These are phyloP conservation scores for Tolypocladium tundrense DNA, from an alignment of 2,329 filamentous ascomycete species.

Conservation along the genomic window DNA sequence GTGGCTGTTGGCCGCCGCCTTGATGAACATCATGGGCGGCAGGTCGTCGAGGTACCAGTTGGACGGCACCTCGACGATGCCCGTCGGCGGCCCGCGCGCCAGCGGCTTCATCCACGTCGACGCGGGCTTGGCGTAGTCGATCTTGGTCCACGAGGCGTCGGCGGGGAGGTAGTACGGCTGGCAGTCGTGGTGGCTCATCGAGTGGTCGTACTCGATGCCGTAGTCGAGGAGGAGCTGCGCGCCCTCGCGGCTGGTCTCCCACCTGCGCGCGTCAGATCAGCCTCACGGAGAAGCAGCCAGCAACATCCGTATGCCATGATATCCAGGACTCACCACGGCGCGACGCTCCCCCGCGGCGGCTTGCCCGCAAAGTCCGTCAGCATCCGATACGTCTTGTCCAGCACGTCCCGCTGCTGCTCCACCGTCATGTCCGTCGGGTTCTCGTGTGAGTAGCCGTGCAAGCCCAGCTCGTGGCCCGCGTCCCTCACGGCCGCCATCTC, in stretches of 20 bases:
- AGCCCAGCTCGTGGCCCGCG: constrained; percentile 38
- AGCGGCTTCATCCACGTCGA: constrained; percentile 59
- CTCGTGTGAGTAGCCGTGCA: constrained; percentile 68
- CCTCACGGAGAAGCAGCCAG: too few species aligned
- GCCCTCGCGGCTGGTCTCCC: constrained; percentile 61
- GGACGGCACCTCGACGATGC: constrained; percentile 54
- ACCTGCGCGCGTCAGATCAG: constrained; percentile 18
- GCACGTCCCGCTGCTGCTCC: constrained; percentile 65
- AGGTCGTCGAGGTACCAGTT: constrained; percentile 49
- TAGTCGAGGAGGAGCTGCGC: constrained; percentile 54
- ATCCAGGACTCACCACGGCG: constrained; percentile 39
- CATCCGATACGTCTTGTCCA: constrained; percentile 64
- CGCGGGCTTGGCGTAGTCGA: constrained; percentile 54
- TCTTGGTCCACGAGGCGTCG: constrained; percentile 55
- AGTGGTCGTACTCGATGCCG: constrained; percentile 61
- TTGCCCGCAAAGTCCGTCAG: constrained; percentile 61
- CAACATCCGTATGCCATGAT: too few species aligned
- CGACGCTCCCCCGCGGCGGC: constrained; percentile 60
- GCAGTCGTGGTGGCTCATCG: constrained; percentile 55
- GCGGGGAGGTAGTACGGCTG: constrained; percentile 53
- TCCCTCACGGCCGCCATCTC: constrained; percentile 32
- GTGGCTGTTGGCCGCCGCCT: constrained; percentile 53
- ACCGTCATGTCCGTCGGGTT: constrained; percentile 62
- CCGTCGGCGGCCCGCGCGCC: constrained; percentile 45
- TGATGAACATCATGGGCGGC: constrained; percentile 65